Conservation (phyloP, 768 basidiomycete species). For the Pisolithus microcarpus region DNA sequence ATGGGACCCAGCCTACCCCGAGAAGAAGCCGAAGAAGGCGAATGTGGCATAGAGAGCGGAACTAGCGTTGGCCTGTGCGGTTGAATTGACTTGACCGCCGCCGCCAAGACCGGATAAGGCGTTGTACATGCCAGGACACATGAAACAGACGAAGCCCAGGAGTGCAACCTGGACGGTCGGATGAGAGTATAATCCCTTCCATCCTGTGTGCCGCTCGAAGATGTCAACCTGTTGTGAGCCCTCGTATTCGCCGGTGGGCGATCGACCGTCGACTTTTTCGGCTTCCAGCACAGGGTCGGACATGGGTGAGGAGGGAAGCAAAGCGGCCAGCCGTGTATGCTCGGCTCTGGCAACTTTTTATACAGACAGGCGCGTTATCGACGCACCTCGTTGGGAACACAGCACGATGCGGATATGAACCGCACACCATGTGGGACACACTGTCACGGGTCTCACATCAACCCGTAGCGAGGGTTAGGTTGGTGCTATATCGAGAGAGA, state of each 20-base stretch:
- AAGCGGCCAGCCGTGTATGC: too few relatives aligned
- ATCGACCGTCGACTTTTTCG: slow-evolving; percentile 13
- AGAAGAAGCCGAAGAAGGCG: slow-evolving; percentile 56
- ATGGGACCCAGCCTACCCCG: slow-evolving; percentile 43
- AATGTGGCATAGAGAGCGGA: slow-evolving; percentile 60
- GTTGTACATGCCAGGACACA: slow-evolving; percentile 68
- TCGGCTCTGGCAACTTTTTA: too few relatives aligned
- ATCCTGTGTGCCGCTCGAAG: slow-evolving; percentile 37
- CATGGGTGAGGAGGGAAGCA: slow-evolving; percentile 10
- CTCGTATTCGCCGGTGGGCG: slow-evolving; percentile 11
- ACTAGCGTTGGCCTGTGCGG: slow-evolving; percentile 62
- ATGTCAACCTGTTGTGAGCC: slow-evolving; percentile 18
- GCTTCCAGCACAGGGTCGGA: slow-evolving; percentile 10
- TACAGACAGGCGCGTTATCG: too few relatives aligned
- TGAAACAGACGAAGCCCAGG: slow-evolving; percentile 59
- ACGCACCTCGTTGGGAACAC: too few relatives aligned
- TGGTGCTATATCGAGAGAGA: too few relatives aligned
- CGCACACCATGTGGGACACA: too few relatives aligned
- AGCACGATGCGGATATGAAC: too few relatives aligned
- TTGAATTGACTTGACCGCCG: slow-evolving; percentile 64
- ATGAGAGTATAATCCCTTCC: slow-evolving; percentile 51
- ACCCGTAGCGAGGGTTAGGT: too few relatives aligned
- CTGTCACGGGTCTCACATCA: too few relatives aligned
- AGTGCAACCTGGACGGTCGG: slow-evolving; percentile 38
- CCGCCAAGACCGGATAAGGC: slow-evolving; percentile 74